Evolutionary conservation across 768 basidiomycete species (phyloP), one percentile per base, ranked within the genome.

Genomic region (Leucosporidium creatinivorum): DNA sequence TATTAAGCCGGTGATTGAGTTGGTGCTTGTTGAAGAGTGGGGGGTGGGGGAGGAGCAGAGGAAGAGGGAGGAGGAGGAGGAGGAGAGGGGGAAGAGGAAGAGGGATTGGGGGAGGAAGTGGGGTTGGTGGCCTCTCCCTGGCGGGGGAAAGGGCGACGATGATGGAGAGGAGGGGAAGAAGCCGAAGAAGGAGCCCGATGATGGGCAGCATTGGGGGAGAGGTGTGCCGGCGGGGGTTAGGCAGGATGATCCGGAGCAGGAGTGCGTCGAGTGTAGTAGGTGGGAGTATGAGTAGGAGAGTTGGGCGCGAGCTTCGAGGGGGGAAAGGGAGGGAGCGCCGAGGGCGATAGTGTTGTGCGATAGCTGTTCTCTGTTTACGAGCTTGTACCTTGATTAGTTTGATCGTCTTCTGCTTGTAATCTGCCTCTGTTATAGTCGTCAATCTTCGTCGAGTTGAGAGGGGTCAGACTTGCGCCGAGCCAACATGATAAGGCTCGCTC

Each of bases 1-100:
- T 26, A 76, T 76, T n/a, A 58, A 63, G n/a, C 55, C 58, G 15
- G 44, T 75, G 19, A 71, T 76, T 26, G 70, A 74, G 18, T 23
- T 67, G 52, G 30, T 76, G 13, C 52, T 76, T 18, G 64, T 62
- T 25, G 70, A 72, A 2, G 73, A 75, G 28, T 70, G 69, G 72
- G 72, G 65, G 12, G 66, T 68, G 23, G 58, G 15, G 62, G 28
- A 39, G 30, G 30, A 33, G 30, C 23, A 52, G 51, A 23, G 23
- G 51, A 26, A 9, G 51, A 23, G n/a, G 12, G 51, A 52, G 51
- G 51, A 26, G n/a, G 26, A 66, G 31, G 57, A 47, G 36, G 50
- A 47, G 39, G 36, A 7, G 25, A 26, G 25, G 33, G 54, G 36
- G 3, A 0, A 31, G 25, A 49, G 6, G 21, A 28, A 26, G 33